phyloP scores from a whole-genome alignment of 352 stramenopile species.

The Globisporangium spiculum region DNA sequence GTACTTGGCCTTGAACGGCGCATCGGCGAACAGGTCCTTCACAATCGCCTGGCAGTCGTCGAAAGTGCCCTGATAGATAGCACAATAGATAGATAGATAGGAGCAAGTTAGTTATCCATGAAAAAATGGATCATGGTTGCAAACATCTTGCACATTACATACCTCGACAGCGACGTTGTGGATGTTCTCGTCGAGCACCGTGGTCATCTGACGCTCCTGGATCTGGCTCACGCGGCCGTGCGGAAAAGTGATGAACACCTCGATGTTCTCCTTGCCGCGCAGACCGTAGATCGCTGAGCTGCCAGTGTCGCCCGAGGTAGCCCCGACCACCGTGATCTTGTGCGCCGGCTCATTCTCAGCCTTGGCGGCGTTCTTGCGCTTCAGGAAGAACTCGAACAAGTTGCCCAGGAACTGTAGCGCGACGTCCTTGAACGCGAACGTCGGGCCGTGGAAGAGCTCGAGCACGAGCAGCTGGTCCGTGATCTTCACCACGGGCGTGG shows the following conservation, averaged over 20 bases:
- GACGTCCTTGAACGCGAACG: conserved; percentile 99
- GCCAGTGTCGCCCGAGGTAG: conserved; percentile 97
- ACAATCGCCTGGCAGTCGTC: conserved; percentile 99
- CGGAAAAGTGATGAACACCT: conserved; percentile 98
- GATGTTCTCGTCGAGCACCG: conserved; percentile 97
- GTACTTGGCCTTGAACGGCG: conserved; percentile 90
- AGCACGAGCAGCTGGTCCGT: conserved; percentile 88
- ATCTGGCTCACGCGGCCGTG: conserved; percentile 95
- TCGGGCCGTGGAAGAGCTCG: conserved; percentile 99
- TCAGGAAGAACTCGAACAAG: conserved; percentile 99
- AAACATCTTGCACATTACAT: background rate
- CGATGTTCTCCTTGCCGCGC: conserved; percentile 96
- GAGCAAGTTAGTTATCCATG: background rate
- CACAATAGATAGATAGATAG: background rate
- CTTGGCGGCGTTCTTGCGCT: conserved; percentile 83
- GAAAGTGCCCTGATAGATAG: conserved; percentile 85
- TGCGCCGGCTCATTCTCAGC: conserved; percentile 43
- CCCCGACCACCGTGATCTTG: conserved; percentile 95
- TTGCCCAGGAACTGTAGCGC: conserved; percentile 99
- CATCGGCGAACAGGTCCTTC: conserved; percentile 96
- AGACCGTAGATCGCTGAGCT: conserved; percentile 98
- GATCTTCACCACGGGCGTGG: conserved; percentile 93
- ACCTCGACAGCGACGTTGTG: conserved; percentile 92
- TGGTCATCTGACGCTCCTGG: conserved; percentile 99
- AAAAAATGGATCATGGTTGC: background rate